phyloP scores from a whole-genome alignment of 2,329 filamentous ascomycete species.

The Colletotrichum sp. region DNA sequence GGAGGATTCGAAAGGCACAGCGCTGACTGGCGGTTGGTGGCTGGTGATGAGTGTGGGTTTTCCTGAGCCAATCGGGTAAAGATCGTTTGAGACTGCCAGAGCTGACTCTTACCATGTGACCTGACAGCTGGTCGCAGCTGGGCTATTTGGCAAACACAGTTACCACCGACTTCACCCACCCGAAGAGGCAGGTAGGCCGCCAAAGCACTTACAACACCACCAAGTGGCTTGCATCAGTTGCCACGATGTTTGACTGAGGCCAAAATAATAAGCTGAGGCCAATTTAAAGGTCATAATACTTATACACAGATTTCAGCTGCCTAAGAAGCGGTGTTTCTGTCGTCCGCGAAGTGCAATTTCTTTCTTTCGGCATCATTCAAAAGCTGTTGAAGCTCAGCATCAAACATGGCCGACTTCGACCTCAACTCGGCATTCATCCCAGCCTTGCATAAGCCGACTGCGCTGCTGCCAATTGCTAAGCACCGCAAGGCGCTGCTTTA shows the following conservation, averaged over 20 bases:
- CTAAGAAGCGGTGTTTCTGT: not conserved
- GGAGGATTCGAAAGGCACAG: not conserved
- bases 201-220: not conserved
- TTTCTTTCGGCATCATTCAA: not conserved
- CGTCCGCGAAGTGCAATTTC: not conserved
- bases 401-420: constrained; percentile 60
- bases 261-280: not conserved
- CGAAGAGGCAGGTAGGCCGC: constrained; percentile 1
- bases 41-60: not conserved
- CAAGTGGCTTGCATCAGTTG: not conserved
- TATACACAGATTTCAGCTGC: not conserved
- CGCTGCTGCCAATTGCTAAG: constrained; percentile 84
- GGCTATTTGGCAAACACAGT: not conserved
- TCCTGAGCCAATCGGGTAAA: not conserved
- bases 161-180: not conserved
- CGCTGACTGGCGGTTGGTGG: not conserved
- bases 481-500: constrained; percentile 83
- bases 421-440: constrained; percentile 71
- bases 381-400: not conserved
- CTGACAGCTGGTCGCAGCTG: not conserved
- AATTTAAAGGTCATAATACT: not conserved
- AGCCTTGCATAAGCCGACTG: constrained; percentile 82
- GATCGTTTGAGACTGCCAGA: not conserved
- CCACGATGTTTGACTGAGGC: not conserved
- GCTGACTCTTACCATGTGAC: not conserved